Evolutionary conservation across 2,329 filamentous ascomycete genomes (phyloP), one percentile per base, ranked within the genome.

Genomic region (Hypocreales sp.): DNA sequence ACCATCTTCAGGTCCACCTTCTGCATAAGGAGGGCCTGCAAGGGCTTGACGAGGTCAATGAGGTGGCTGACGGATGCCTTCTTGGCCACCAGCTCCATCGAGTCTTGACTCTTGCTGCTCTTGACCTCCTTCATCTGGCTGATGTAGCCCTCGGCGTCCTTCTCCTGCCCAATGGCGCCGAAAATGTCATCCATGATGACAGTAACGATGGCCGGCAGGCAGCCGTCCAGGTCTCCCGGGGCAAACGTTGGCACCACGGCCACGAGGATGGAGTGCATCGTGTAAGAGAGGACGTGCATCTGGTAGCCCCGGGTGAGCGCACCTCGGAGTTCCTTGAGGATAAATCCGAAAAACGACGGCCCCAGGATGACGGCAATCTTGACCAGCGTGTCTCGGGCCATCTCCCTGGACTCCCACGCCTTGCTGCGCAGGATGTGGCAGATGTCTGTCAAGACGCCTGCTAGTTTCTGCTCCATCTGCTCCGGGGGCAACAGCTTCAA

Each of bases 121-220:
- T 93, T 95, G 31, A 98, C 78, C 55, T 98, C 90, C 52, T 92
- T 93, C 77, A 92, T 94, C 51, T 87, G 80, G 47, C 75, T 93
- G 30, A 79, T 77, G 48, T 98, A 98, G 28, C 86, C 90, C 41
- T 94, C 84, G 0, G 87, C 87, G 42, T 98, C 90, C 53, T 98
- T 98, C 46, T 98, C 87, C 54, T 93, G 80, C 2, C 90, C 90
- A 19, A 79, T 79, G 5, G 74, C 72, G 17, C 92, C 92, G 45
- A 98, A 98, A 9, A 92, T 90, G 46, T 98, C 92, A 44, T 98
- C 90, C 81, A 98, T 90, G 36, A 95, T 77, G 23, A 98, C 72
- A 2, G 72, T 67, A 24, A 92, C 74, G 23, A 95, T 73, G 8
- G 78, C 66, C 4, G 68, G 58, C 7, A 94, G 60, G 44, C 86